Conservation (phyloP, 805 yeast genomes). For the Wickerhamiella galacta region DNA sequence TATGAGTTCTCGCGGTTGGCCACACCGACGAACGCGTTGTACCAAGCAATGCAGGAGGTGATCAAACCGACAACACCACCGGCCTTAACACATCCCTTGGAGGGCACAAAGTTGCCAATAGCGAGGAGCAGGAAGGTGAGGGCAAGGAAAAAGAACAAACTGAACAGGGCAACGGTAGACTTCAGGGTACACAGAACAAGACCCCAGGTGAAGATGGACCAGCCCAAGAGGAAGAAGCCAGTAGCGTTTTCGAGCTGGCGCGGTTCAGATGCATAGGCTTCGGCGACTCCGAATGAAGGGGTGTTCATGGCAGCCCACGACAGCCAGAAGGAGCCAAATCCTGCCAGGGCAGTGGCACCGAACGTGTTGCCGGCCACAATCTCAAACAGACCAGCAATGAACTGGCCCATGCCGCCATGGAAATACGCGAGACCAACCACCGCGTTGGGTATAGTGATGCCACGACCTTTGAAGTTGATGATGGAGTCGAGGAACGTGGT, state of each 20-base stretch:
- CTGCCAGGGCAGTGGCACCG: slow-evolving; percentile 35
- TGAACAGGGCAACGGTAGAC: slow-evolving; percentile 48
- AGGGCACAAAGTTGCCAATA: slow-evolving; percentile 33
- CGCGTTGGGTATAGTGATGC: slow-evolving; percentile 34
- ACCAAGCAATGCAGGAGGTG: slow-evolving; percentile 43
- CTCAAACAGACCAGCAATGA: slow-evolving; percentile 56
- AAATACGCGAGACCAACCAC: slow-evolving; percentile 46
- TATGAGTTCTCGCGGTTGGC: slow-evolving; percentile 45
- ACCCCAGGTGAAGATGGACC: slow-evolving; percentile 45
- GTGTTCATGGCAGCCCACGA: slow-evolving; percentile 40
- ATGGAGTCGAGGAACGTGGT: slow-evolving; percentile 45
- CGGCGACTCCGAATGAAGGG: slow-evolving; percentile 33
- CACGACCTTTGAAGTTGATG: slow-evolving; percentile 40
- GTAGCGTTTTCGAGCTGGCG: slow-evolving; percentile 26
- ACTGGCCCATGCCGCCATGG: slow-evolving; percentile 46
- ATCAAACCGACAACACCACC: slow-evolving; percentile 49
- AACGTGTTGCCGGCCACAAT: slow-evolving; percentile 47
- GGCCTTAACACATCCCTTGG: slow-evolving; percentile 29
- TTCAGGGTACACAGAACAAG: slow-evolving; percentile 37
- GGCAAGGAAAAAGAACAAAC: slow-evolving; percentile 35
- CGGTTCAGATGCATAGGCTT: background rate
- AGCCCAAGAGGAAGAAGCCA: slow-evolving; percentile 43
- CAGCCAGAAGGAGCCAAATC: slow-evolving; percentile 51
- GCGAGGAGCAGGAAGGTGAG: slow-evolving; percentile 40
- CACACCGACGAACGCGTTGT: slow-evolving; percentile 46